phyloP scores from a whole-genome alignment of 176 grass and related monocot genomes.

The Aechmea fasciata region DNA sequence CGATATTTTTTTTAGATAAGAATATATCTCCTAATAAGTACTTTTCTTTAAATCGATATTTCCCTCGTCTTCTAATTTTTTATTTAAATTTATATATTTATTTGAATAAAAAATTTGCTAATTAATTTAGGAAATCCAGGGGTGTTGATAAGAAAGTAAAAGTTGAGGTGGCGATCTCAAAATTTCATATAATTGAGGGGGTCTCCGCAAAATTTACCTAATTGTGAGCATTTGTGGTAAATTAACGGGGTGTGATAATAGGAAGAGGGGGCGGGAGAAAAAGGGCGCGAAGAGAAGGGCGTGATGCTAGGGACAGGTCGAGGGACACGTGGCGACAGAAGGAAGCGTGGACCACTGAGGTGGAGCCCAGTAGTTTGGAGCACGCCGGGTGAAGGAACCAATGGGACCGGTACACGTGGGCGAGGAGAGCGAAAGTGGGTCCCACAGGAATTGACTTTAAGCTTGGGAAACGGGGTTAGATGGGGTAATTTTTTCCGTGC shows the following conservation, averaged over 20 bases:
- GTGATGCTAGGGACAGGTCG: slow-evolving; percentile 8
- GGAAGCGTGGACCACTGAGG: slow-evolving; percentile 10
- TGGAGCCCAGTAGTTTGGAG: slow-evolving; percentile 2
- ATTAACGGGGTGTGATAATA: slow-evolving; percentile 8
- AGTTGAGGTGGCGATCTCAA: too few species aligned
- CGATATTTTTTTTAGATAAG: too few species aligned
- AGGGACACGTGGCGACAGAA: slow-evolving; percentile 12
- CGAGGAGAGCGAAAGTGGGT: not conserved
- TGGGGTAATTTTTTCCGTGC: too few species aligned
- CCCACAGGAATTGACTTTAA: slow-evolving; percentile 3
- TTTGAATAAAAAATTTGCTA: too few species aligned
- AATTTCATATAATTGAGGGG: too few species aligned
- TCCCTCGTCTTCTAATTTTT: too few species aligned
- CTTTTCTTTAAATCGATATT: too few species aligned
- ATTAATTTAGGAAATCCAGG: too few species aligned
- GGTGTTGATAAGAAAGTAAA: too few species aligned
- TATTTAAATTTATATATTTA: too few species aligned
- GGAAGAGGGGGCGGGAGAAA: not conserved
- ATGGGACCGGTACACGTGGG: slow-evolving; percentile 18
- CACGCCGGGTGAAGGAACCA: slow-evolving; percentile 14
- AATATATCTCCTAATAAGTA: too few species aligned
- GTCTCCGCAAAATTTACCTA: not conserved
- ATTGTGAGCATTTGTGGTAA: not conserved
- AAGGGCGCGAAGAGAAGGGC: slow-evolving; percentile 12
- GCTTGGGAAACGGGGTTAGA: not conserved